Evolutionary conservation across 108 stramenopile genomes (phyloP), one percentile per base, ranked within the genome.

Genomic region (Stephanodiscus minutulus): DNA sequence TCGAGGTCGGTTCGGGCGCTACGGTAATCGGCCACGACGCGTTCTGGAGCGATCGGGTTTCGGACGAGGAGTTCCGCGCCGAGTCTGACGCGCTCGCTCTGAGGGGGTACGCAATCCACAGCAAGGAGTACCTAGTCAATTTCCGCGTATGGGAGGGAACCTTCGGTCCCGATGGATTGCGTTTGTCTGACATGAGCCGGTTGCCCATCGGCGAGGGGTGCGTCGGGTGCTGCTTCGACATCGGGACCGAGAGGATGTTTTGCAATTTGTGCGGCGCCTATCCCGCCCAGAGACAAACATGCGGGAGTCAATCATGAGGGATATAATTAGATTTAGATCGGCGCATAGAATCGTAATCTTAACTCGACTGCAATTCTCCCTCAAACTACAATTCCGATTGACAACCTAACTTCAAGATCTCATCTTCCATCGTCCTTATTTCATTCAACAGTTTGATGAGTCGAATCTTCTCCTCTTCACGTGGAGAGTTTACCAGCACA

Each of bases 401-500:
- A 44, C 43, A 44, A 13, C 0, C 43, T 44, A 44, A 3, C 43
- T 53, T 53, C 59, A 76, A 55, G 36, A 91, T 57, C 20, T 85
- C 84, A 43, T 87, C 79, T 71, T 91, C 91, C 36, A 89, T 58
- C 35, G 71, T 50, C 28, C 75, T 48, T 56, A 91, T 89, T 58
- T 91, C 91, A 28, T 59, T 59, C 63, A 91, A 66, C 47, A 91
- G 47, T 46, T 67, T 66, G 18, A 44, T 27, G 11, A 91, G 55
- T n/a, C 87, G 77, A 44, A 71, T 25, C 68, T 82, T 85, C 56
- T 88, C 87, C 18, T 87, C 88, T 4, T 74, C 82, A 10, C 80
- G 82, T 39, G 88, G 88, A 18, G 72, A 74, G 69, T 91, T 91
- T 15, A 91, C 91, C 72, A 89, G 22, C 3, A 86, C 87, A 1